Percentiles rank a stretch among this genome's conserved stretches.
Conservation (phyloP, 257 asterid genomes). For the Echites panduratus region DNA sequence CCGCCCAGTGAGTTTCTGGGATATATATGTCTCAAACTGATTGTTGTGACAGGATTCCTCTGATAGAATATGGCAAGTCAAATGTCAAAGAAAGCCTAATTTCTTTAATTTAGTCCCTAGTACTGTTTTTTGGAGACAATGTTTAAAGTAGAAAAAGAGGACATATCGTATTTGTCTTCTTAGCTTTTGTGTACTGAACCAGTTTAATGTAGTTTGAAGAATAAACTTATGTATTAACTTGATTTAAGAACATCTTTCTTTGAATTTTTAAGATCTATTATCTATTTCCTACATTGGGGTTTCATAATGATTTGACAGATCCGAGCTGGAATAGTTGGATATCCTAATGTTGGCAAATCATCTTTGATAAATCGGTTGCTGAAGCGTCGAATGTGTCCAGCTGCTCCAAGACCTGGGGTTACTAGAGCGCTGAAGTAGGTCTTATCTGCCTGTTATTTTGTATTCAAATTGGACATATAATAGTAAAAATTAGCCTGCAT, state of each 20-base stretch:
- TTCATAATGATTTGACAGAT: conserved; percentile 44
- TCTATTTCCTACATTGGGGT: conserved; percentile 10
- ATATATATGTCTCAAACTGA: conserved; percentile 1
- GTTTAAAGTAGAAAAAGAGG: not conserved
- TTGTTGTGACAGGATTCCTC: not conserved
- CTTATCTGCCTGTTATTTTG: conserved; percentile 5
- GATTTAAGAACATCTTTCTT: not conserved
- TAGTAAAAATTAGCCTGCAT: not conserved
- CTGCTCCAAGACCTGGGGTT: conserved; percentile 99
- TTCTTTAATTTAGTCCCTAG: not conserved
- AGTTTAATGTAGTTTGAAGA: not conserved
- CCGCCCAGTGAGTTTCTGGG: conserved; percentile 68
- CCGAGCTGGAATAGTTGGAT: conserved; percentile 94
- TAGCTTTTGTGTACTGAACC: not conserved
- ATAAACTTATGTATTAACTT: not conserved
- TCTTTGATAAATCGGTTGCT: conserved; percentile 89
- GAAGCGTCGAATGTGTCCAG: conserved; percentile 94
- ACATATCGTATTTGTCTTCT: not conserved
- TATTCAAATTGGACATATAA: not conserved
- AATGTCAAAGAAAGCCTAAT: not conserved
- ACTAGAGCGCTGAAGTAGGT: conserved; percentile 86
- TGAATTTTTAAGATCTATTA: not conserved
- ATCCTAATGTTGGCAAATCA: conserved; percentile 97
- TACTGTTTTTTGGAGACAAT: not conserved
- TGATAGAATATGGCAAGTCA: not conserved